Conservation (phyloP, 768 basidiomycete species). For the Candolleomyces eurysporus region DNA sequence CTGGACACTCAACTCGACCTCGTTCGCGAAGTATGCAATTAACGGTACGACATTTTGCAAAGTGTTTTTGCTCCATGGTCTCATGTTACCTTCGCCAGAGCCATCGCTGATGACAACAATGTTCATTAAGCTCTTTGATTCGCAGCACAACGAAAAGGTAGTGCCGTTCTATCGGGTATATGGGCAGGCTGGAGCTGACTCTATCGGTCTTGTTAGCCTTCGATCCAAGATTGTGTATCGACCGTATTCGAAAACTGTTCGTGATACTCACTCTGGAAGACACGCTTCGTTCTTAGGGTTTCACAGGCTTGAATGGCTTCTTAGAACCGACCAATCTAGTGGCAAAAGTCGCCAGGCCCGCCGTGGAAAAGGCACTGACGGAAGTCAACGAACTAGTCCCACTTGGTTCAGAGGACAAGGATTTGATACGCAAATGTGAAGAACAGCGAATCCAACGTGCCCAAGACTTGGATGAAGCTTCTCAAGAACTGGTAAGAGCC, state of each 20-base stretch:
- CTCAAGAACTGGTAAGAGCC: slow-evolving; percentile 41
- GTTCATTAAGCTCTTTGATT: slow-evolving; percentile 59
- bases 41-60: slow-evolving; percentile 30
- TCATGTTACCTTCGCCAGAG: slow-evolving; percentile 37
- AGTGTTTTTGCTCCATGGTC: neutral
- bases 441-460: slow-evolving; percentile 47
- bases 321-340: slow-evolving; percentile 59
- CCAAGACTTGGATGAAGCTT: slow-evolving; percentile 37
- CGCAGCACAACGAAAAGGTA: slow-evolving; percentile 85
- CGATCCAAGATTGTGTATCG: slow-evolving; percentile 71
- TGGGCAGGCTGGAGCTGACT: neutral
- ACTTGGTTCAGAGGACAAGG: slow-evolving; percentile 30
- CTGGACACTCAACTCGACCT: slow-evolving; percentile 68
- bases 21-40: slow-evolving; percentile 59
- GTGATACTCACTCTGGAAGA: neutral
- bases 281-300: neutral
- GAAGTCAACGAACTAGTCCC: slow-evolving; percentile 37
- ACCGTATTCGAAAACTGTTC: slow-evolving; percentile 63
- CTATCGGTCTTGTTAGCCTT: slow-evolving; percentile 43
- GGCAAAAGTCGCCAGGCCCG: slow-evolving; percentile 48
- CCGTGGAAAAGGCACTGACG: slow-evolving; percentile 34
- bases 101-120: slow-evolving; percentile 61
- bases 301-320: slow-evolving; percentile 55
- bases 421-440: slow-evolving; percentile 38
- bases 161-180: neutral